These are phyloP conservation scores for Trametes hirsuta DNA, from an alignment of 1,284 basidiomycete species.

Conservation along the genomic window DNA sequence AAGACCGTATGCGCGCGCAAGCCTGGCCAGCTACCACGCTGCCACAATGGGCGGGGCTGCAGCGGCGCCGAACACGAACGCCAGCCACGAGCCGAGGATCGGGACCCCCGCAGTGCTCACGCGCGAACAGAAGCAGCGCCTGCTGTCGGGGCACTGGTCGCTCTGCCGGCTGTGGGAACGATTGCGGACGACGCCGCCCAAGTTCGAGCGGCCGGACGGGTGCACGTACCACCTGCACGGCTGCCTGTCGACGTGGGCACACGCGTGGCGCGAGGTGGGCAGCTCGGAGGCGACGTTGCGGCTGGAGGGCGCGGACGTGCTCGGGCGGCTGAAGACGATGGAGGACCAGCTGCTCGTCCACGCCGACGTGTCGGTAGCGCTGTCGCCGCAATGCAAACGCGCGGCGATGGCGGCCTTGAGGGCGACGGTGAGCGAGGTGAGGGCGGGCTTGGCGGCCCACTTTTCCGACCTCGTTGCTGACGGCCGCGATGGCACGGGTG, in stretches of 20 bases:
- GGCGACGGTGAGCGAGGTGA: constrained; percentile 30
- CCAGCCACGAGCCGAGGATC: constrained; percentile 3
- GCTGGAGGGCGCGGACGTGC: constrained; percentile 29
- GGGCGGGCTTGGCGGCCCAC: constrained; percentile 31
- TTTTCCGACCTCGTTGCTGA: constrained; percentile 30
- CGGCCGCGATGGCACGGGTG: background rate
- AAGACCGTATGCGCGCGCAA: constrained; percentile 11
- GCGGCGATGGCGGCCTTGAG: constrained; percentile 36
- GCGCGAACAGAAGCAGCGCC: constrained; percentile 28
- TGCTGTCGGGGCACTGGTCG: constrained; percentile 36
- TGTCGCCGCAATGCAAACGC: constrained; percentile 38
- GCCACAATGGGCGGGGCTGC: background rate
- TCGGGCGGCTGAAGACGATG: constrained; percentile 34
- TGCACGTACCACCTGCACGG: constrained; percentile 38
- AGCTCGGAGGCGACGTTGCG: constrained; percentile 22
- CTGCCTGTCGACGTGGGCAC: constrained; percentile 34
- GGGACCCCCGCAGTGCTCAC: constrained; percentile 26
- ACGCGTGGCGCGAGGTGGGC: constrained; percentile 31
- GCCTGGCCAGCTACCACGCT: background rate
- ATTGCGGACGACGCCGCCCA: constrained; percentile 28
- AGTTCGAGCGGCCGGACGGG: constrained; percentile 31
- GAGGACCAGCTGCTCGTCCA: constrained; percentile 28
- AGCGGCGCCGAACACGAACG: background rate
- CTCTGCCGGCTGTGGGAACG: constrained; percentile 35
- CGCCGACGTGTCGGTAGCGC: constrained; percentile 28